Conservation (phyloP, 805 yeast genomes). For the Osmozyma mogii region DNA sequence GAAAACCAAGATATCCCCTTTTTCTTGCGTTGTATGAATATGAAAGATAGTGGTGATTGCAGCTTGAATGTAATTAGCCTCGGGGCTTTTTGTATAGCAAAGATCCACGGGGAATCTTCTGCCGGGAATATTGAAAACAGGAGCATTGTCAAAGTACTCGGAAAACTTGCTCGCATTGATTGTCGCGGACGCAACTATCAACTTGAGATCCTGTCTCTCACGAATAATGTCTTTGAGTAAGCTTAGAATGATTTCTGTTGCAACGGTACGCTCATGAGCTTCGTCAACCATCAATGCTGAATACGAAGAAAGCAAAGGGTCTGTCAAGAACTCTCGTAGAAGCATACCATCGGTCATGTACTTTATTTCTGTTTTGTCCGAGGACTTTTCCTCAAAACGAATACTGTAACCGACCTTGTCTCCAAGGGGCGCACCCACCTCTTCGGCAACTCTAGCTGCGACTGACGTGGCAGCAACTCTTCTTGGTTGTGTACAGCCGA, state of each 20-base stretch:
- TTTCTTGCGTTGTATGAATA: constrained; percentile 62
- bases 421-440: constrained; percentile 75
- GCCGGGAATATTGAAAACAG: constrained; percentile 86
- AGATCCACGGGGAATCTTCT: constrained; percentile 88
- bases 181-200: constrained; percentile 90
- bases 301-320: constrained; percentile 60
- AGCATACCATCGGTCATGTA: constrained; percentile 97
- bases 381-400: constrained; percentile 69
- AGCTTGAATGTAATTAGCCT: constrained; percentile 84
- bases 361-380: constrained; percentile 61
- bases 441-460: constrained; percentile 87
- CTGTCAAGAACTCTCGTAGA: constrained; percentile 72
- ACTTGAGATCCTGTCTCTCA: constrained; percentile 59
- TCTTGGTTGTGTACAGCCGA: constrained; percentile 92
- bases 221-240: constrained; percentile 62
- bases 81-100: constrained; percentile 77
- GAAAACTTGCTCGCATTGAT: constrained; percentile 87
- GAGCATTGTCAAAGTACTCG: constrained; percentile 71
- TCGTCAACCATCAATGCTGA: constrained; percentile 91
- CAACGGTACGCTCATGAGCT: constrained; percentile 91
- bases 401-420: constrained; percentile 82
- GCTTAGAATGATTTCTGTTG: constrained; percentile 82
- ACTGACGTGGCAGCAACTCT: constrained; percentile 92
- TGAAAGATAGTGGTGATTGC: constrained; percentile 83
- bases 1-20: constrained; percentile 85